phyloP scores from a whole-genome alignment of 2,329 filamentous ascomycete genomes.

The Trichoderma sp. region DNA sequence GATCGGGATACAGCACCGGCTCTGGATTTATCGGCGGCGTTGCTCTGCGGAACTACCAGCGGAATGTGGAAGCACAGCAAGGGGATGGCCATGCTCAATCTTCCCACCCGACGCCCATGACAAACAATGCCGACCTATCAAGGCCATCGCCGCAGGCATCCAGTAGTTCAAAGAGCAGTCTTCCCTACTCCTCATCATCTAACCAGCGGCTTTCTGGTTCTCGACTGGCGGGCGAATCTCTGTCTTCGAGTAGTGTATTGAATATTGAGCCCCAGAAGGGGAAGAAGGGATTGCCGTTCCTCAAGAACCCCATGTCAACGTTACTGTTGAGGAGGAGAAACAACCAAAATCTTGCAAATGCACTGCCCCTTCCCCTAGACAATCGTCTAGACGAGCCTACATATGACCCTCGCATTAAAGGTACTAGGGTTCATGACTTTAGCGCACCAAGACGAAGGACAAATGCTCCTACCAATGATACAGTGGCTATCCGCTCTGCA shows the following conservation, averaged over 20 bases:
- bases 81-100: constrained; percentile 18
- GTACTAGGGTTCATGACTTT: constrained; percentile 63
- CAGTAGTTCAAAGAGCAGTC: constrained; percentile 37
- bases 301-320: constrained; percentile 59
- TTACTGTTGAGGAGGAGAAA: constrained; percentile 56
- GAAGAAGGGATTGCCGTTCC: constrained; percentile 55
- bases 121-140: constrained; percentile 35
- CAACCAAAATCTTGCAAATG: constrained; percentile 47
- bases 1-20: constrained; percentile 36
- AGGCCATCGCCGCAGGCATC: constrained; percentile 30
- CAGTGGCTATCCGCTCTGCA: constrained; percentile 21
- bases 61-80: constrained; percentile 33
- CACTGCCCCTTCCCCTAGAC: constrained; percentile 40
- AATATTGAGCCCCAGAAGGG: constrained; percentile 42
- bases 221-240: constrained; percentile 23
- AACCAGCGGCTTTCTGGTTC: constrained; percentile 44
- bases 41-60: constrained; percentile 50
- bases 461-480: constrained; percentile 22
- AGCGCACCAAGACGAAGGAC: constrained; percentile 55
- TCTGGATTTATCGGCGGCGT: constrained; percentile 55
- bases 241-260: constrained; percentile 25
- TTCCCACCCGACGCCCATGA: constrained; percentile 7
- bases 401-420: constrained; percentile 63
- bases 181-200: constrained; percentile 32
- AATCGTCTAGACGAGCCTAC: constrained; percentile 42